phyloP scores from a whole-genome alignment of 176 grass and related monocot species.

The Musa beccarii region DNA sequence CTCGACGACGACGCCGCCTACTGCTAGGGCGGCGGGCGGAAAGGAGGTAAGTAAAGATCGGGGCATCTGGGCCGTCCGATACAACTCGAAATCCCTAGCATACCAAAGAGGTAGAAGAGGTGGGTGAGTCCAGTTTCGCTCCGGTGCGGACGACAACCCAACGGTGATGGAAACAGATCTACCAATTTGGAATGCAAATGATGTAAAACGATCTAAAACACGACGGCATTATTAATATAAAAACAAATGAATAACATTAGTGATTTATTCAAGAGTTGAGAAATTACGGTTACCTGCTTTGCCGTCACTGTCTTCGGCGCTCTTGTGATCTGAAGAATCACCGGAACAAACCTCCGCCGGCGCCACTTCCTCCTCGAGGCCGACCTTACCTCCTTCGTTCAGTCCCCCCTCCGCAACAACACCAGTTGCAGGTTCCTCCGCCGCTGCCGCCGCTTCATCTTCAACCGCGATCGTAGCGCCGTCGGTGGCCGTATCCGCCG shows the following conservation, averaged over 20 bases:
- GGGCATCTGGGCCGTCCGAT: not conserved
- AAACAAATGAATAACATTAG: too few relatives aligned
- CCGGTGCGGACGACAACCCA: not conserved
- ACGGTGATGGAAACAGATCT: not conserved
- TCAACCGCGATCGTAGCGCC: not conserved
- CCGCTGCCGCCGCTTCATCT: slow-evolving; percentile 18
- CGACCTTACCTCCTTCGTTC: not conserved
- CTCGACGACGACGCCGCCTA: not conserved
- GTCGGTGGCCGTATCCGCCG: not conserved
- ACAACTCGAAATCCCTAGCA: not conserved
- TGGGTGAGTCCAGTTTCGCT: not conserved
- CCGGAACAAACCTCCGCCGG: slow-evolving; percentile 52
- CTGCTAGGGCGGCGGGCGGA: not conserved
- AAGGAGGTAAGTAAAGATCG: not conserved
- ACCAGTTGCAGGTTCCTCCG: slow-evolving; percentile 10
- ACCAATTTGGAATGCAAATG: not conserved
- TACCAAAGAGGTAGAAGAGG: not conserved
- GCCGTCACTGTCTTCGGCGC: slow-evolving; percentile 36
- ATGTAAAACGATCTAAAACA: not conserved
- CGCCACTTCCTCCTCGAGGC: slow-evolving; percentile 4
- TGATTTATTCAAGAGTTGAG: not conserved
- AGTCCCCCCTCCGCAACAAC: not conserved
- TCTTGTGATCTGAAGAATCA: slow-evolving; percentile 79
- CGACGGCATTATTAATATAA: not conserved
- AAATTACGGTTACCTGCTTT: slow-evolving; percentile 52